phyloP scores from a whole-genome alignment of 129 eudicot species.

The Pittosporum tobira region DNA sequence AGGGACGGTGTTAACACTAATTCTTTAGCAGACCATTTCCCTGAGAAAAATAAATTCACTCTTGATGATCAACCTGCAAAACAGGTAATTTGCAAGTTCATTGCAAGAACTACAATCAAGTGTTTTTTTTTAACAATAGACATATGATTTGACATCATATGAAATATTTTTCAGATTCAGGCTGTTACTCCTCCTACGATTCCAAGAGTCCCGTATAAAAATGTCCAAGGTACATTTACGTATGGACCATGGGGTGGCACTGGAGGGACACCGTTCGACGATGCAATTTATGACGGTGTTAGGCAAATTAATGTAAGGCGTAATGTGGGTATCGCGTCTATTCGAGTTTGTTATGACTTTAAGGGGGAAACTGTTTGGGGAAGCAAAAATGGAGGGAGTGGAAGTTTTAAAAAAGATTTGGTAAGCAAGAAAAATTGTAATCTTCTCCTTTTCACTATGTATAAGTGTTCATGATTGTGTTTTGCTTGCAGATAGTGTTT shows the following conservation, averaged over 20 bases:
- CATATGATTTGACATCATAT: too few species aligned
- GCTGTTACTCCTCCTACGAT: slow-evolving; percentile 17
- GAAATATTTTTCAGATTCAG: slow-evolving; percentile 1
- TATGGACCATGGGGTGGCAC: slow-evolving; percentile 59
- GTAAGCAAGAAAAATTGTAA: slow-evolving; percentile 22
- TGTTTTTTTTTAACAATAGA: not conserved
- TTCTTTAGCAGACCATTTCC: slow-evolving; percentile 9
- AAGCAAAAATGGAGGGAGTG: slow-evolving; percentile 47
- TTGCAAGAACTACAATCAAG: too few species aligned
- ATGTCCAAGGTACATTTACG: slow-evolving; percentile 22
- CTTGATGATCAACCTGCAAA: not conserved
- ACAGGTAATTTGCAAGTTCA: not conserved
- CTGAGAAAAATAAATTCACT: slow-evolving; percentile 2
- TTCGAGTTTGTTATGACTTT: slow-evolving; percentile 32
- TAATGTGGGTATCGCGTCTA: slow-evolving; percentile 38
- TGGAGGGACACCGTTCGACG: slow-evolving; percentile 51
- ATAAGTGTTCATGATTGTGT: not conserved
- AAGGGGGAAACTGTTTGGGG: slow-evolving; percentile 47
- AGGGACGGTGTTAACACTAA: slow-evolving; percentile 17
- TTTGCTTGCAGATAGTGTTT: slow-evolving; percentile 25
- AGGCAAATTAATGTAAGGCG: slow-evolving; percentile 36
- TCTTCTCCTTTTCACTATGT: too few species aligned
- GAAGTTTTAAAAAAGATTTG: slow-evolving; percentile 37
- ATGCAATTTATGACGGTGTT: slow-evolving; percentile 41
- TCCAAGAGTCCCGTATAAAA: slow-evolving; percentile 19